Conservation (phyloP, 805 yeast species). For the Ogataea corticis region DNA sequence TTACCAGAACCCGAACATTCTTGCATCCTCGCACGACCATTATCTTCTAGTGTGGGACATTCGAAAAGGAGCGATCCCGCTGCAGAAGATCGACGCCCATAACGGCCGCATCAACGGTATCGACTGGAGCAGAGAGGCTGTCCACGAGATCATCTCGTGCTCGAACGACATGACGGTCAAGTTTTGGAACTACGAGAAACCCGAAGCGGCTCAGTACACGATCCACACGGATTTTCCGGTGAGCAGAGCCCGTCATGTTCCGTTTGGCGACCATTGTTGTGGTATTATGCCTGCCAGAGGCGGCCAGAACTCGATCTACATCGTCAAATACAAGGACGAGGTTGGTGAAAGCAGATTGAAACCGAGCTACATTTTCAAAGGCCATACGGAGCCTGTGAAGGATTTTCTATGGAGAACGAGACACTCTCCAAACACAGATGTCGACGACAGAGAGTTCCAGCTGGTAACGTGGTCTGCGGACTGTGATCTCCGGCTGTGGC, state of each 20-base stretch:
- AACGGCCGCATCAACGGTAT: conserved; percentile 85
- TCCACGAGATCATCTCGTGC: conserved; percentile 69
- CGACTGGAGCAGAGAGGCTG: conserved; percentile 68
- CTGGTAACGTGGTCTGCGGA: conserved; percentile 94
- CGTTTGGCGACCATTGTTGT: conserved; percentile 81
- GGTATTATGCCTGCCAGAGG: conserved; percentile 91
- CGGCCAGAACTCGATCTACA: conserved; percentile 64
- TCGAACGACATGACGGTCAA: conserved; percentile 85
- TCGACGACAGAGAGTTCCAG: conserved; percentile 82
- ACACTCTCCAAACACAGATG: conserved; percentile 40
- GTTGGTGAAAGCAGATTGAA: conserved; percentile 41
- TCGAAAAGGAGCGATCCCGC: conserved; percentile 77
- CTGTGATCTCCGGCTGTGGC: conserved; percentile 83
- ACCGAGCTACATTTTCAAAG: conserved; percentile 65
- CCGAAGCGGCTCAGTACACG: conserved; percentile 51
- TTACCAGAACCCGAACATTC: conserved; percentile 64
- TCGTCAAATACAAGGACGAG: conserved; percentile 49
- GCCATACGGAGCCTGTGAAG: conserved; percentile 81
- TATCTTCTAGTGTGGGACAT: conserved; percentile 85
- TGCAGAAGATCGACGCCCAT: conserved; percentile 71
- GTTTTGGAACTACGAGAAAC: conserved; percentile 67
- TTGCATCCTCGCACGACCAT: conserved; percentile 87
- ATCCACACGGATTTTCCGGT: conserved; percentile 81
- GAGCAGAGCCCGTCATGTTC: conserved; percentile 83
- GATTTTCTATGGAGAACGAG: conserved; percentile 88